Evolutionary conservation across 495 filamentous ascomycete genomes (phyloP).

Genomic region (Neurospora pannonica): DNA sequence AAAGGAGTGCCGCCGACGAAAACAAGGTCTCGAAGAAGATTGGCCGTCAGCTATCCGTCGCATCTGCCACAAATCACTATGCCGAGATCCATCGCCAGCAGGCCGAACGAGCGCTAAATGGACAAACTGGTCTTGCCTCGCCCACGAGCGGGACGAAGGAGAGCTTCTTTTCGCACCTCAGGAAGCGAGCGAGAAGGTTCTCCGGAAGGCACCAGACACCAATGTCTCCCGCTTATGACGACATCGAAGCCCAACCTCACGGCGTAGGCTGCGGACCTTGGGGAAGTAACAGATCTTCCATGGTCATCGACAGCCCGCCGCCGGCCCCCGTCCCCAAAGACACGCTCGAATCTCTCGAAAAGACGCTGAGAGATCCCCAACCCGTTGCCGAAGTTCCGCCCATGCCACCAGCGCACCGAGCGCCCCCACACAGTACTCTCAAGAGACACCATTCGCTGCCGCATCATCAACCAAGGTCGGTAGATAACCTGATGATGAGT

Average conservation of each 20-base stretch:
- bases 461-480: constrained; percentile 53
- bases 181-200: constrained; percentile 85
- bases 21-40: constrained; percentile 82
- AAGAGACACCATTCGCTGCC: constrained; percentile 71
- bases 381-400: constrained; percentile 53
- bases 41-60: constrained; percentile 86
- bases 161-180: constrained; percentile 93
- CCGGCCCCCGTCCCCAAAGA: constrained; percentile 44
- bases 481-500: constrained; percentile 51
- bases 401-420: constrained; percentile 41
- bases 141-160: constrained; percentile 69
- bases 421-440: constrained; percentile 42
- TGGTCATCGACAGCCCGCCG: constrained; percentile 60
- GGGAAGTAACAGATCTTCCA: constrained; percentile 73
- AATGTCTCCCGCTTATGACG: constrained; percentile 63
- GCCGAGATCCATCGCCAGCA: constrained; percentile 82
- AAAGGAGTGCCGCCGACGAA: constrained; percentile 32
- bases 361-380: constrained; percentile 62
- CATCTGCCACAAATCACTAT: constrained; percentile 87
- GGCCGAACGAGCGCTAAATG: constrained; percentile 82
- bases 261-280: constrained; percentile 69
- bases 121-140: constrained; percentile 56
- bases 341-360: constrained; percentile 64
- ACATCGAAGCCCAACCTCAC: constrained; percentile 66
- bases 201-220: constrained; percentile 81